Evolutionary conservation across 2,329 filamentous ascomycete genomes (phyloP), one percentile per base, ranked within the genome.

Genomic region (Alternaria arborescens): DNA sequence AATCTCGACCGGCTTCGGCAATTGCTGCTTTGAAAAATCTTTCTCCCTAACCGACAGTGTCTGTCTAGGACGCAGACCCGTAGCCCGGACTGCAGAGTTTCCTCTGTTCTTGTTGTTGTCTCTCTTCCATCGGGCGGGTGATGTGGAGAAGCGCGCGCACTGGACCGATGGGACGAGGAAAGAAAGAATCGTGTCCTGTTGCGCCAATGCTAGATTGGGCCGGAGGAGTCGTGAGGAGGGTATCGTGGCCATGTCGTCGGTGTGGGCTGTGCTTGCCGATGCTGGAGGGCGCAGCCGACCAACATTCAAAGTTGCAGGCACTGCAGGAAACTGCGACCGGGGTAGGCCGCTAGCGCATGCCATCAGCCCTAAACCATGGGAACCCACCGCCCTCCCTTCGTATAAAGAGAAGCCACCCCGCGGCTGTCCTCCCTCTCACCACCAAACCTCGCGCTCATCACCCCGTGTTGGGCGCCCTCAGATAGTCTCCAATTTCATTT

Each of bases 81-180:
- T 93, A 51, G 90, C 86, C 68, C 91, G 89, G 58, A 97, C 85
- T 24, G 89, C 90, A 57, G 93, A 97, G 53, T 97, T 87, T 44
- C 93, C 94, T 62, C 95, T 91, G 62, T 87, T 82, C 67, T 86
- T 89, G 83, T 92, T 97, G 81, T 87, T 88, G 82, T 97, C 94
- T 74, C 88, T 87, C 63, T 82, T 84, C 74, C 81, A 82, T 78
- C 83, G 81, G 67, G 70, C 83, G 69, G 80, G 82, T 65, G 78
- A 81, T 65, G 80, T 80, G 52, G 86, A 85, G 59, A 87, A 89
- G 42, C 64, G 64, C n/a, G 66, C 52, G 66, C 67, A 68, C 56
- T 66, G 68, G 55, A 68, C 52, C 8, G 72, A 68, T 8, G 75
- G 72, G 20, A 61, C 60, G 18, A 76, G 67, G 55, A 77, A 71